Evolutionary conservation across 441 rosid genomes (phyloP), one percentile per base, ranked within the genome.

Genomic region (Jatropha podagrica): DNA sequence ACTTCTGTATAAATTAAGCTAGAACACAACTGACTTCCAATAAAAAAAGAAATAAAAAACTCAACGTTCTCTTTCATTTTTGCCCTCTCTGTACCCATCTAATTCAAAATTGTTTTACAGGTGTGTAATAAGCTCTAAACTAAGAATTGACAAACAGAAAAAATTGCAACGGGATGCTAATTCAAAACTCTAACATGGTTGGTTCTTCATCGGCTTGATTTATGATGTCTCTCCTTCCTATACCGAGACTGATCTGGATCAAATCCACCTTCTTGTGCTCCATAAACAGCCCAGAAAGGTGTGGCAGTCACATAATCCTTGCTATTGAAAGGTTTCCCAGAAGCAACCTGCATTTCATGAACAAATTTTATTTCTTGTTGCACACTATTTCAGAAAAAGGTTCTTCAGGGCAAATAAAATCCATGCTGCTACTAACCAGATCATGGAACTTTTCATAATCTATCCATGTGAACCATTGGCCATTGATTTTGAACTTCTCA

Each of bases 361-460:
- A 54, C 17, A 68, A 61, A 13, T 20, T 23, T 73, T 51, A 65
- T 60, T 41, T 58, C 26, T 51, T 42, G 70, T 52, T 10, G 1
- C 4, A 32, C 46, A 4, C n/a, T 55, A 17, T 17, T 62, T 23
- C 3, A 1, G 41, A n/a, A 26, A 37, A 41, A 67, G 46, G 49
- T 48, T 49, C 14, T 7, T 23, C 17, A 76, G 10, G 26, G 40
- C 71, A 7, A 68, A 65, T 18, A 51, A 68, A 60, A 41, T 54
- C 7, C 58, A 17, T 59, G 71, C 38, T 37, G 76, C 54, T 65
- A 79, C 93, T 59, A 70, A 95, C 97, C 95, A 95, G 90, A 82
- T 89, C 87, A 70, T 92, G 99, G 78, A 95, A 93, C 84, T 91
- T 91, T 75, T 93, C 94, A 18, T 96, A 92, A 85, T 96, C 99